Evolutionary conservation across 192 early-diverging fungal genomes (phyloP), one percentile per base, ranked within the genome.

Genomic region (Paraglomus occultum): DNA sequence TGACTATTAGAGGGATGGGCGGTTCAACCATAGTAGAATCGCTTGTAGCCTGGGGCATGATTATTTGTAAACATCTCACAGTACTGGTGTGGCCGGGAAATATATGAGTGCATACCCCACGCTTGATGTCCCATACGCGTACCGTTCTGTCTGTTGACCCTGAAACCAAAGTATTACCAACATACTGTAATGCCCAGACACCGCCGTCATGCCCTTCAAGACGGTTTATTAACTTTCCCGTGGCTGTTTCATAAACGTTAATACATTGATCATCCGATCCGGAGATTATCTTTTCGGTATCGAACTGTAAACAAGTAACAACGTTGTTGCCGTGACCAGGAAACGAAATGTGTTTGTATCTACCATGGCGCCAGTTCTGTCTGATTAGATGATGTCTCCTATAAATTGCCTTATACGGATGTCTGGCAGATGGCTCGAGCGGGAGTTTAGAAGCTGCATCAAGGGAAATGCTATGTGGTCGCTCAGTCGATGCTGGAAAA

Each of bases 181-280:
- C 87, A 63, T 96, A 95, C 67, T 96, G 90, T 44, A 99, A 79
- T 9, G 95, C 95, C 97, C 97, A 99, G 7, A 99, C 95, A 59
- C 97, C 97, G 48, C 96, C 96, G 44, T 93, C 92, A 66, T 94
- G 91, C 17, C 96, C 96, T 31, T 80, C 81, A 22, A 99, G 82
- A 50, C 83, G 82, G 70, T 89, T 84, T 22, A 83, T 75, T 23
- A 88, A 76, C 20, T 80, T 80, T n/a, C 96, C 96, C 1, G 91
- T 95, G 2, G 74, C 76, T 12, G 92, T 92, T 67, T 95, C 91
- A 67, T 96, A 98, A 38, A 99, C 92, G 73, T 94, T 90, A 39
- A 98, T 97, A 20, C 89, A 88, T 59, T 92, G 88, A 51, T 96
- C 95, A 77, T 97, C 96, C 11, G 92, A 87, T 6, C 95, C 96